Conservation (phyloP, 2,329 filamentous ascomycete genomes). For the Knufia petricola region DNA sequence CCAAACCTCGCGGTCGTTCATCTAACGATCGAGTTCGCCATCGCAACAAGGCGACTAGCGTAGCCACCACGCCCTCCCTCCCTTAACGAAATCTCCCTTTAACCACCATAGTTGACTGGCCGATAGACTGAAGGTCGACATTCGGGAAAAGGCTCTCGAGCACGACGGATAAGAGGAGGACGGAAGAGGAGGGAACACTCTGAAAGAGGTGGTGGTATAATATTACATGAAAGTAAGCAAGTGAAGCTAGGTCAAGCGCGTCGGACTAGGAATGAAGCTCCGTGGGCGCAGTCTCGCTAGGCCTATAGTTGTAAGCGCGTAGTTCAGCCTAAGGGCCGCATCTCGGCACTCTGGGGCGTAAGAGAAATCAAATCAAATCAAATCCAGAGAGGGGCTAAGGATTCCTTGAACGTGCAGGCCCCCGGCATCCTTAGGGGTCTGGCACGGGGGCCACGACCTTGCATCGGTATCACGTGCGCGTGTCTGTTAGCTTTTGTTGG, state of each 20-base stretch:
- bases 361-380: background rate
- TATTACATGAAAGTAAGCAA: background rate
- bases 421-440: no score
- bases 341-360: constrained; percentile 1
- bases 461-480: no score
- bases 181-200: constrained; percentile 1
- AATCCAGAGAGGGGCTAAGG: no score
- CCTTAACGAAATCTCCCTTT: background rate
- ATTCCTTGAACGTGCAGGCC: no score
- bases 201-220: background rate
- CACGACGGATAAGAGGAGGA: background rate
- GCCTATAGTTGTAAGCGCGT: background rate
- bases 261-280: background rate
- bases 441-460: no score
- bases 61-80: background rate
- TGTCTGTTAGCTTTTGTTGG: no score
- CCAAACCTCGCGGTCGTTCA: constrained; percentile 26
- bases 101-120: constrained; percentile 4
- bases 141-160: constrained; percentile 5
- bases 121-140: constrained; percentile 4
- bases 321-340: background rate
- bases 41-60: constrained; percentile 22
- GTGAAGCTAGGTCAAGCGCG: background rate
- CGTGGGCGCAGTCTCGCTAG: background rate
- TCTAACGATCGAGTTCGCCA: constrained; percentile 26